A percentile compares a stretch with the other conserved stretches of the same genome.
Evolutionary conservation across 2,329 filamentous ascomycete species (phyloP).

Genomic region (Talaromyces sp.): DNA sequence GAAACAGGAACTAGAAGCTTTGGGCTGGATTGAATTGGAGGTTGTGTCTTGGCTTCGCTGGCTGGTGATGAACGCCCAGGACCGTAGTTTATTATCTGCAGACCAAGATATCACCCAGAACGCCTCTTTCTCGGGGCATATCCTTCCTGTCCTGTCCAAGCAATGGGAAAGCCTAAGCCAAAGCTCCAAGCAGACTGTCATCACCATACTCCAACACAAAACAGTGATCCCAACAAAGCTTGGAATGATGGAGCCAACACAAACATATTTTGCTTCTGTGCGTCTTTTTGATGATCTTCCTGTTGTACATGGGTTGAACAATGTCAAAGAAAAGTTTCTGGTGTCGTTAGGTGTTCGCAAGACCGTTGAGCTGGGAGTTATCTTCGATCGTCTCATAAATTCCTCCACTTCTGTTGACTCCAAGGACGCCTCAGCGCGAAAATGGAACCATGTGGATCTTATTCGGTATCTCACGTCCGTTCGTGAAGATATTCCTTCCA

Average conservation of each 20-base stretch:
- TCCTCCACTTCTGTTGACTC: constrained; percentile 53
- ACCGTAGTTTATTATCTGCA: constrained; percentile 58
- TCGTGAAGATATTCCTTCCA: constrained; percentile 78
- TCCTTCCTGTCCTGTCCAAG: constrained; percentile 81
- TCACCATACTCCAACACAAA: constrained; percentile 65
- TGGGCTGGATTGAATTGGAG: constrained; percentile 85
- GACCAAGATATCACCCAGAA: constrained; percentile 72
- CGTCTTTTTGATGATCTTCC: constrained; percentile 94
- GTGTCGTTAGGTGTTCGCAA: constrained; percentile 84
- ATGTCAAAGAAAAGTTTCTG: constrained; percentile 89
- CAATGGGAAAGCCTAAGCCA: constrained; percentile 81
- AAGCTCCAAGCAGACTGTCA: constrained; percentile 66
- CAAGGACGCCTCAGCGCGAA: constrained; percentile 49
- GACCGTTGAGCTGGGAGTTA: constrained; percentile 90
- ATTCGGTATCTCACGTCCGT: constrained; percentile 95
- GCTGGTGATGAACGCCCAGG: constrained; percentile 68
- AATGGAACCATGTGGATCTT: constrained; percentile 91
- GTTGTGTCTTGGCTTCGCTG: constrained; percentile 84
- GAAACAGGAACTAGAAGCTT: constrained; percentile 69
- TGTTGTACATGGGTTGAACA: constrained; percentile 72
- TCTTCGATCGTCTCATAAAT: constrained; percentile 82
- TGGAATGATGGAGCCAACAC: constrained; percentile 81
- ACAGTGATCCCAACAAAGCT: constrained; percentile 86
- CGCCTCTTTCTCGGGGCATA: constrained; percentile 72
- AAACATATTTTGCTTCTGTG: constrained; percentile 92